Conservation (phyloP, 2,329 filamentous ascomycete species). For the Botrytis fragariae region DNA sequence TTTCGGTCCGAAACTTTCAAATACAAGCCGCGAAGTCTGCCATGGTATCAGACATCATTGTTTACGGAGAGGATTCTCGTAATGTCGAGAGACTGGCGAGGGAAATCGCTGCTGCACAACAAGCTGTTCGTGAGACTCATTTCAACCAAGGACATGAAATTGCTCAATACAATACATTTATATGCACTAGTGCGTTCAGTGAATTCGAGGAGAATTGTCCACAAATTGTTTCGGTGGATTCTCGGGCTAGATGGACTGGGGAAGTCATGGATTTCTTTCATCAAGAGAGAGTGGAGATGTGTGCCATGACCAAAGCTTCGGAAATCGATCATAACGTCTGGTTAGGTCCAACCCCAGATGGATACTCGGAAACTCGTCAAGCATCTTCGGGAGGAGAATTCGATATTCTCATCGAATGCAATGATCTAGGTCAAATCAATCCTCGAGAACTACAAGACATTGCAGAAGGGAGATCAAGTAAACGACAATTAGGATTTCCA, state of each 20-base stretch:
- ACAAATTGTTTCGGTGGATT: conserved; percentile 73
- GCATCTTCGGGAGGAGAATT: conserved; percentile 54
- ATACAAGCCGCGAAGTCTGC: conserved; percentile 90
- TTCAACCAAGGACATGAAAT: conserved; percentile 52
- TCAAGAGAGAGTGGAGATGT: conserved; percentile 90
- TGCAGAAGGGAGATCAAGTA: conserved; percentile 49
- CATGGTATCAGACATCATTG: conserved; percentile 83
- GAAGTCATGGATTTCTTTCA: conserved; percentile 84
- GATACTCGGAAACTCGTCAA: conserved; percentile 43
- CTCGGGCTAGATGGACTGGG: conserved; percentile 68
- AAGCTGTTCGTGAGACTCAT: conserved; percentile 67
- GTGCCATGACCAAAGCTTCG: conserved; percentile 82
- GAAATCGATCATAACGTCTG: conserved; percentile 89
- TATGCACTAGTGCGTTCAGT: conserved; percentile 62
- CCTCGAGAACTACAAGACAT: conserved; percentile 63
- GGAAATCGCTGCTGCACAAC: conserved; percentile 74
- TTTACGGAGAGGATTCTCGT: conserved; percentile 75
- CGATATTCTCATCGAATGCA: conserved; percentile 86
- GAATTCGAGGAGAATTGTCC: conserved; percentile 69
- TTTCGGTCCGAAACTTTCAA: conserved; percentile 95
- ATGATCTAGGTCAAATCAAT: conserved; percentile 77
- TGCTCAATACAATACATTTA: conserved; percentile 80
- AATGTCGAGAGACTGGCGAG: conserved; percentile 61
- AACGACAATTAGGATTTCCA: conserved; percentile 65
- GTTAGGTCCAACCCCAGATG: conserved; percentile 81